These are phyloP conservation scores for Dissophora ornata DNA, from an alignment of 192 early-diverging fungal species.

Conservation along the genomic window DNA sequence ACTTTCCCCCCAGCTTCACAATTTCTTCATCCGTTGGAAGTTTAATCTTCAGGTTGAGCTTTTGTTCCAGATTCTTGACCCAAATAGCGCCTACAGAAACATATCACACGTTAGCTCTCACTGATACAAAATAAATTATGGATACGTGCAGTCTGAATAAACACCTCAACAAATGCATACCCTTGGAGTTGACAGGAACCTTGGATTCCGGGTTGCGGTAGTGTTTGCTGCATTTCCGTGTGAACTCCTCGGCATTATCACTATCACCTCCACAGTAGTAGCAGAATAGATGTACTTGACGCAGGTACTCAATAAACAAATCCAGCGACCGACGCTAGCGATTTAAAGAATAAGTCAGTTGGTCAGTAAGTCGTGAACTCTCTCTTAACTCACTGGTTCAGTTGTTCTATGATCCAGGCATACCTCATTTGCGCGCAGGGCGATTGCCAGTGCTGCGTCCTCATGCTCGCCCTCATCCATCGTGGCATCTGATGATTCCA, in stretches of 20 bases:
- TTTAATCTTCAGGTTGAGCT: slow-evolving; percentile 60
- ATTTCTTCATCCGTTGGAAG: slow-evolving; percentile 57
- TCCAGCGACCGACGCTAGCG: slow-evolving; percentile 70
- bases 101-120: too few species aligned
- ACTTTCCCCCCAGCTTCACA: slow-evolving; percentile 64
- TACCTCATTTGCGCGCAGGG: slow-evolving; percentile 27
- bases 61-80: slow-evolving; percentile 67
- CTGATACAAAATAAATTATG: too few species aligned
- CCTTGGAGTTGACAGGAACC: slow-evolving; percentile 31
- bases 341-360: not conserved
- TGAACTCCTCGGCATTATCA: slow-evolving; percentile 86
- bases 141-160: not conserved
- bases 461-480: slow-evolving; percentile 30
- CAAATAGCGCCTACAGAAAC: slow-evolving; percentile 57
- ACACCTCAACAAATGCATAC: not conserved
- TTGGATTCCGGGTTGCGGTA: slow-evolving; percentile 43
- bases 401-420: not conserved
- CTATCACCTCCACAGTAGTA: slow-evolving; percentile 93
- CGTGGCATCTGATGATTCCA: slow-evolving; percentile 16
- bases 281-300: slow-evolving; percentile 93
- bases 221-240: slow-evolving; percentile 73
- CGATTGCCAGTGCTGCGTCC: slow-evolving; percentile 19
- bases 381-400: too few species aligned
- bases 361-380: too few species aligned
- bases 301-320: slow-evolving; percentile 85